These are phyloP conservation scores for Abrus precatorius DNA, from an alignment of 306 rosid genomes.

Conservation along the genomic window DNA sequence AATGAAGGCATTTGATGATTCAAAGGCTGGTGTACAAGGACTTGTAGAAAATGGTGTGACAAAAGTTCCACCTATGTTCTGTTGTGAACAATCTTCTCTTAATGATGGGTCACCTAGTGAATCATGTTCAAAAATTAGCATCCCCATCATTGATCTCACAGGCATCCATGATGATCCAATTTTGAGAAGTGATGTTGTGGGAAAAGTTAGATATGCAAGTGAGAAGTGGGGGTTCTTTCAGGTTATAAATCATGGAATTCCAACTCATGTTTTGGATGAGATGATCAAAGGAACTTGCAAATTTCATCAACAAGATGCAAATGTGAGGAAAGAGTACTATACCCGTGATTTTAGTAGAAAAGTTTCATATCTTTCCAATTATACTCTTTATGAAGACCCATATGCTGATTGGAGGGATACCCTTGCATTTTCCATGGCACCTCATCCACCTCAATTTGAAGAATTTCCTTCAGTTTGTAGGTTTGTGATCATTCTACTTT, in stretches of 20 bases:
- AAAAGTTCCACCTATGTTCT: constrained; percentile 46
- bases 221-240: constrained; percentile 66
- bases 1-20: constrained; percentile 37
- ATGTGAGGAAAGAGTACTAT: constrained; percentile 57
- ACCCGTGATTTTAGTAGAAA: constrained; percentile 46
- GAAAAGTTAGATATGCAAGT: constrained; percentile 46
- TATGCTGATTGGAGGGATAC: constrained; percentile 57
- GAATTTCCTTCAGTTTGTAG: constrained; percentile 54
- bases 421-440: constrained; percentile 44
- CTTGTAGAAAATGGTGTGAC: constrained; percentile 35
- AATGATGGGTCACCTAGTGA: background rate
- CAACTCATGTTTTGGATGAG: constrained; percentile 48
- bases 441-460: constrained; percentile 45
- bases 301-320: constrained; percentile 58
- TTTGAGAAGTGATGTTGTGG: constrained; percentile 40
- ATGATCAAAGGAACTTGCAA: constrained; percentile 52
- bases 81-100: constrained; percentile 23
- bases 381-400: constrained; percentile 46
- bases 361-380: constrained; percentile 48
- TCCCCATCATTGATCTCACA: constrained; percentile 59
- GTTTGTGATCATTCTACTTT: constrained; percentile 32
- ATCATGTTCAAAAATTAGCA: constrained; percentile 31
- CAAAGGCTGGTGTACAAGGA: constrained; percentile 44
- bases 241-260: constrained; percentile 61
- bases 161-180: constrained; percentile 36